phyloP scores from a whole-genome alignment of 1,284 basidiomycete genomes.

The Pseudozyma tsukubaensis region DNA sequence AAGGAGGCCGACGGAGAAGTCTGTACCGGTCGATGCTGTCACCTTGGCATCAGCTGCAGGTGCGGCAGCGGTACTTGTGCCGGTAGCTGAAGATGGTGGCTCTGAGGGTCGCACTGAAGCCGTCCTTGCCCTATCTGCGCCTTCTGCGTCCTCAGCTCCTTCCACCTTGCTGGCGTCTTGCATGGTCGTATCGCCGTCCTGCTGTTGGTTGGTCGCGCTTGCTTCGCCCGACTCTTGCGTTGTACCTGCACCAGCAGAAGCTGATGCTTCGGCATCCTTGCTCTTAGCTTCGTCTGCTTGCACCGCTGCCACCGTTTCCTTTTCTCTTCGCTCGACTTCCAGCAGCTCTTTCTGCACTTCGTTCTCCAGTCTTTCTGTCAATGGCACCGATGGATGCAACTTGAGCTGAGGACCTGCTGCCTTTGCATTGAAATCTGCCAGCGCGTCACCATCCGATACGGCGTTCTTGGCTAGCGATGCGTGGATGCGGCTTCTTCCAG shows the following conservation, averaged over 20 bases:
- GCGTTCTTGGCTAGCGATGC: slow-evolving; percentile 47
- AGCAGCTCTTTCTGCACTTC: slow-evolving; percentile 62
- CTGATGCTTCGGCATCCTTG: slow-evolving; percentile 26
- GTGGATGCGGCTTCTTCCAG: slow-evolving; percentile 40
- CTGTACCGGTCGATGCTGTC: slow-evolving; percentile 15
- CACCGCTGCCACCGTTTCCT: slow-evolving; percentile 37
- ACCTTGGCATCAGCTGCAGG: slow-evolving; percentile 5
- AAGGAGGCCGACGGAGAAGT: slow-evolving; percentile 53
- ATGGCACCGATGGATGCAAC: slow-evolving; percentile 60
- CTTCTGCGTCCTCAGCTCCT: slow-evolving; percentile 15
- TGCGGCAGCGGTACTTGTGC: slow-evolving; percentile 11
- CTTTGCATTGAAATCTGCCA: slow-evolving; percentile 63
- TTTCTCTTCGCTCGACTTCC: slow-evolving; percentile 50
- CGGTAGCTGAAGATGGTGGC: slow-evolving; percentile 19
- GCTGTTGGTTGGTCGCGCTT: slow-evolving; percentile 11
- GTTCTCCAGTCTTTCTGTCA: slow-evolving; percentile 60
- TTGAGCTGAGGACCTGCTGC: slow-evolving; percentile 66
- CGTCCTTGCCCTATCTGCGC: slow-evolving; percentile 18
- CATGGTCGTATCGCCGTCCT: slow-evolving; percentile 45
- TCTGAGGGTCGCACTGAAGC: slow-evolving; percentile 38
- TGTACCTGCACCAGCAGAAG: slow-evolving; percentile 3
- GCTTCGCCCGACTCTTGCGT: slow-evolving; percentile 12
- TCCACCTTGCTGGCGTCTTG: slow-evolving; percentile 24
- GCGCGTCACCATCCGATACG: slow-evolving; percentile 59
- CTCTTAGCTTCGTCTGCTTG: slow-evolving; percentile 41